Percentiles rank a stretch among this genome's conserved stretches.
Conservation (phyloP, 257 asterid genomes). For the Solanum pimpinellifolium region DNA sequence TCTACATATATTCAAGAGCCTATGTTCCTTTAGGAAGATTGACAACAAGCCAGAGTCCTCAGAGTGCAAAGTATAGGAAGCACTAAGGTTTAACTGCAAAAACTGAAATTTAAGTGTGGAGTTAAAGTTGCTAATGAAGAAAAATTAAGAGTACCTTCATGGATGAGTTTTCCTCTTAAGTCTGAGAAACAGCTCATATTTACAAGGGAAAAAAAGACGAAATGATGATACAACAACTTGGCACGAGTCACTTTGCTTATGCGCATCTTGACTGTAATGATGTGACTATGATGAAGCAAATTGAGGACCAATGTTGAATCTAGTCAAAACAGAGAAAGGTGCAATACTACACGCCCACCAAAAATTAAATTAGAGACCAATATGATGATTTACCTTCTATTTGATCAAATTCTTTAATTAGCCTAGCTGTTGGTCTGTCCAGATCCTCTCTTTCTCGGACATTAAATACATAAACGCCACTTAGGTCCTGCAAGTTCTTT, state of each 20-base stretch:
- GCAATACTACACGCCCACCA: neutral
- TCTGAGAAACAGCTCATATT: neutral
- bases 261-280: neutral
- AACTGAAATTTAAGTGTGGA: neutral
- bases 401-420: constrained; percentile 77
- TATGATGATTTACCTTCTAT: constrained; percentile 37
- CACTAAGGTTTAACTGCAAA: neutral
- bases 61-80: neutral
- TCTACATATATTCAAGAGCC: neutral
- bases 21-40: neutral
- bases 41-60: neutral
- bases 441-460: constrained; percentile 88
- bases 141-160: neutral
- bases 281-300: neutral
- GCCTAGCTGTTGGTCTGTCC: constrained; percentile 89
- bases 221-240: neutral
- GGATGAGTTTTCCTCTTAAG: neutral
- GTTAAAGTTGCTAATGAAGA: neutral
- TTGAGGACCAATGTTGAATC: neutral
- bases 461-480: constrained; percentile 78
- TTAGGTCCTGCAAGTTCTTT: constrained; percentile 81
- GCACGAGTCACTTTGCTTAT: neutral
- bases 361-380: neutral
- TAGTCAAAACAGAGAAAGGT: neutral
- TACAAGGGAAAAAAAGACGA: neutral